Conservation (phyloP, 768 basidiomycete genomes). For the Pisolithus tinctorius region DNA sequence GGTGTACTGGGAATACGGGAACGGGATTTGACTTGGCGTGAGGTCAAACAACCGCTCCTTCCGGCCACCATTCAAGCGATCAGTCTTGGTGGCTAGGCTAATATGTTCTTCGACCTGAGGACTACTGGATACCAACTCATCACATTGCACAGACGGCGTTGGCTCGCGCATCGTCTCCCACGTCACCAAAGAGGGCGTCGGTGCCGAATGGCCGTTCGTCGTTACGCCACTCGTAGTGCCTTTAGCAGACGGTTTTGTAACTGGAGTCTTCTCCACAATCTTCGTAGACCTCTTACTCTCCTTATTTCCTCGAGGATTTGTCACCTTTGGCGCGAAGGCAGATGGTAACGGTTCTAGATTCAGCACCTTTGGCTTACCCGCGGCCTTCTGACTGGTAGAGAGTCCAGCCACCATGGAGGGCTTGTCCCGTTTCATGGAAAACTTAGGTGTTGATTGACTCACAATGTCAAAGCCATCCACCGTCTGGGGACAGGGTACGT, state of each 20-base stretch:
- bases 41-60: conserved; percentile 40
- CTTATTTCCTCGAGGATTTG: neutral
- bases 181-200: conserved; percentile 8
- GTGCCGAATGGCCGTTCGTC: neutral
- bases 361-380: conserved; percentile 13
- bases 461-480: neutral
- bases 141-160: conserved; percentile 20
- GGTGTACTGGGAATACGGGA: conserved; percentile 47
- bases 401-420: conserved; percentile 11
- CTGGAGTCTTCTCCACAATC: neutral
- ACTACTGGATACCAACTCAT: conserved; percentile 32
- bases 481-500: conserved; percentile 2
- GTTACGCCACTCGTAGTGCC: neutral
- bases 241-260: neutral
- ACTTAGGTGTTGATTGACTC: conserved; percentile 19
- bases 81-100: neutral
- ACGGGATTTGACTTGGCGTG: conserved; percentile 45
- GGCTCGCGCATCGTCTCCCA: conserved; percentile 28
- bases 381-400: conserved; percentile 18
- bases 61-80: too few species aligned
- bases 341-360: conserved; percentile 3
- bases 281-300: conserved; percentile 11
- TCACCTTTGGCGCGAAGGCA: conserved; percentile 6
- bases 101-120: conserved; percentile 8
- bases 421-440: conserved; percentile 38